Percentiles rank a stretch among this genome's conserved stretches.
phyloP scores from a whole-genome alignment of 2,329 filamentous ascomycete species.

The Aspergillus brunneoviolaceus region DNA sequence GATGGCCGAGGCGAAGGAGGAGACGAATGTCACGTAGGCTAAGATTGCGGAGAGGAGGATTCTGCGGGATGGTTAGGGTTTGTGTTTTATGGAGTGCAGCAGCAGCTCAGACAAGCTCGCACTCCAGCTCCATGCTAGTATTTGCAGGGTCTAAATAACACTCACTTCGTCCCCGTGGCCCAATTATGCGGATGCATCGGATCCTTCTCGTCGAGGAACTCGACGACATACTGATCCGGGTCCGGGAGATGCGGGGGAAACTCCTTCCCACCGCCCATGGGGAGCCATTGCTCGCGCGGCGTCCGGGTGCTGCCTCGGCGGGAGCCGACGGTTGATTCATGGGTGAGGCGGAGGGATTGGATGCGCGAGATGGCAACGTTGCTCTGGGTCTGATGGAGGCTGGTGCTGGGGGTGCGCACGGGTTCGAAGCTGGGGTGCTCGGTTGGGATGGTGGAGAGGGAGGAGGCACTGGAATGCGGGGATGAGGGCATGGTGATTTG shows the following conservation, averaged over 20 bases:
- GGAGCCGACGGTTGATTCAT: conserved; percentile 29
- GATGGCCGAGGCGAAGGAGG: conserved; percentile 58
- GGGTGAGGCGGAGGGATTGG: conserved; percentile 28
- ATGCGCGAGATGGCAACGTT: conserved; percentile 31
- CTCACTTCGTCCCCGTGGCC: conserved; percentile 45
- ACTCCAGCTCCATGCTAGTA: no score
- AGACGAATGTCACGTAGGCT: conserved; percentile 50
- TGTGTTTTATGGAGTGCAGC: no score
- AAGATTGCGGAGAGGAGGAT: conserved; percentile 20
- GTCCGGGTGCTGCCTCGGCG: conserved; percentile 5
- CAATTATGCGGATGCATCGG: conserved; percentile 56
- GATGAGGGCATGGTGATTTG: background rate
- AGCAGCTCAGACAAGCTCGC: no score
- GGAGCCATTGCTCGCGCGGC: conserved; percentile 28
- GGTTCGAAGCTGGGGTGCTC: background rate
- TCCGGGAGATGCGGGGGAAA: conserved; percentile 47
- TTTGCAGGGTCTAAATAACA: rapidly evolving
- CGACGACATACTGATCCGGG: conserved; percentile 54
- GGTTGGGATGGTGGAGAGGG: background rate
- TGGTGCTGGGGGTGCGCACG: conserved; percentile 10
- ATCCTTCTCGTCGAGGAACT: conserved; percentile 53
- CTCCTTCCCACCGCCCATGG: conserved; percentile 21
- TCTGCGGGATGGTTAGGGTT: background rate
- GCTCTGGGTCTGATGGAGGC: conserved; percentile 24
- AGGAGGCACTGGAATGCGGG: background rate